These are phyloP conservation scores for Calonectria pauciramosa DNA, from an alignment of 2,329 filamentous ascomycete genomes.

Conservation along the genomic window DNA sequence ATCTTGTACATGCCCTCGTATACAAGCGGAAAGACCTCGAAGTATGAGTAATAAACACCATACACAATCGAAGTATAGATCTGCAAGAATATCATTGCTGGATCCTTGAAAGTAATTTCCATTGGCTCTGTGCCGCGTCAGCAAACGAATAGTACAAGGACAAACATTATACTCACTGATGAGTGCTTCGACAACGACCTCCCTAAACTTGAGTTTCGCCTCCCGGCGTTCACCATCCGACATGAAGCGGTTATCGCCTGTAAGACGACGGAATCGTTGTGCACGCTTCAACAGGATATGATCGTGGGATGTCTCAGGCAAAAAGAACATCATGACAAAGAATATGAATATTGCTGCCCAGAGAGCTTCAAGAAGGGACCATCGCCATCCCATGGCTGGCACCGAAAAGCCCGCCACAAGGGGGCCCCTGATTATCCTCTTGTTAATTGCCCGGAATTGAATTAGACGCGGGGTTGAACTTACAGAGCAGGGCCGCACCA, in stretches of 20 bases:
- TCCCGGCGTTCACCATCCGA: neutral
- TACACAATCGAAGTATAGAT: conserved; percentile 74
- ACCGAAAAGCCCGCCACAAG: conserved; percentile 65
- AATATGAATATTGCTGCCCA: neutral
- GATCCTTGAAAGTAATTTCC: conserved; percentile 72
- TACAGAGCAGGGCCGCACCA: neutral
- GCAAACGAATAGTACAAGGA: neutral
- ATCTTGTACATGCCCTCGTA: conserved; percentile 72
- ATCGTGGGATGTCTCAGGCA: neutral
- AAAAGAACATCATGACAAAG: too few relatives aligned
- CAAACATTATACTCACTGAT: too few relatives aligned
- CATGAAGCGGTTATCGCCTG: neutral
- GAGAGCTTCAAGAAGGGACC: conserved; percentile 73
- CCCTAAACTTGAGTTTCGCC: neutral
- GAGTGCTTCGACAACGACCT: neutral
- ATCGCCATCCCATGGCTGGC: conserved; percentile 69
- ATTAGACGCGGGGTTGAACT: conserved; percentile 65
- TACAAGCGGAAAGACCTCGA: conserved; percentile 76
- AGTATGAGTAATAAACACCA: conserved; percentile 72
- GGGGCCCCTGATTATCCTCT: too few relatives aligned
- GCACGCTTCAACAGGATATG: neutral
- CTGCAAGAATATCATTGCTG: conserved; percentile 73
- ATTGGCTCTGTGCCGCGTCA: neutral
- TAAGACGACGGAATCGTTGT: neutral
- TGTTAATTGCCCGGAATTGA: conserved; percentile 43